Evolutionary conservation across 2,329 filamentous ascomycete genomes (phyloP), one percentile per base, ranked within the genome.

Genomic region (Tolypocladium cylindrosporum): DNA sequence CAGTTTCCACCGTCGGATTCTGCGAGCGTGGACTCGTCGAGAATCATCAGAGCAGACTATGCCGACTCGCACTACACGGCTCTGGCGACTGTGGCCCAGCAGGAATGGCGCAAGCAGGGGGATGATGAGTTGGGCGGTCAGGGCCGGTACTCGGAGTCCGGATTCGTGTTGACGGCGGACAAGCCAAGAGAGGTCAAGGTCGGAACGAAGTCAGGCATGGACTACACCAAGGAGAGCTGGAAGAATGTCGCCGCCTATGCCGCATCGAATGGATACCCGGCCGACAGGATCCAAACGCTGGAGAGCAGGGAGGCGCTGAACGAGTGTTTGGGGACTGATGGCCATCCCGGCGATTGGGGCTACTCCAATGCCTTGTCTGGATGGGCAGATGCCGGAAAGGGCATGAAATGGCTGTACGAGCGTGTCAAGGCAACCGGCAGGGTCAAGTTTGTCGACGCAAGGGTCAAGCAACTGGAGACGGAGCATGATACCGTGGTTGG

Each of bases 301-400:
- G 75, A 78, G 57, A 73, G 69, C 37, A 65, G 68, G 13, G 68
- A 72, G 36, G 76, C 74, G 27, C 75, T 87, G 56, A 72, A 72
- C 43, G 67, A 68, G 5, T 72, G 69, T 8, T 68, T 82, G 37
- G 74, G 76, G 13, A 81, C 77, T 0, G 75, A 77, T 9, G 81
- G 79, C 48, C 72, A 74, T 59, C 79, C 78, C 37, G 89, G 84
- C 16, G 79, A 78, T 61, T 85, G 78, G 78, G 90, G 87, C 27
- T 95, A 92, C 71, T 72, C 89, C 57, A 95, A 96, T 70, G 78
- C 79, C 56, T 77, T 79, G 36, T 88, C 86, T 43, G 91, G 91
- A 7, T 96, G 91, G 91, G 90, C 88, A 2, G 82, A 96, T 68
- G 90, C 90, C 0, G 86, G 86, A 61, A 81, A 79, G 52, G 83